Evolutionary conservation across 345 rosid species (phyloP).

Genomic region (Syzygium aromaticum): DNA sequence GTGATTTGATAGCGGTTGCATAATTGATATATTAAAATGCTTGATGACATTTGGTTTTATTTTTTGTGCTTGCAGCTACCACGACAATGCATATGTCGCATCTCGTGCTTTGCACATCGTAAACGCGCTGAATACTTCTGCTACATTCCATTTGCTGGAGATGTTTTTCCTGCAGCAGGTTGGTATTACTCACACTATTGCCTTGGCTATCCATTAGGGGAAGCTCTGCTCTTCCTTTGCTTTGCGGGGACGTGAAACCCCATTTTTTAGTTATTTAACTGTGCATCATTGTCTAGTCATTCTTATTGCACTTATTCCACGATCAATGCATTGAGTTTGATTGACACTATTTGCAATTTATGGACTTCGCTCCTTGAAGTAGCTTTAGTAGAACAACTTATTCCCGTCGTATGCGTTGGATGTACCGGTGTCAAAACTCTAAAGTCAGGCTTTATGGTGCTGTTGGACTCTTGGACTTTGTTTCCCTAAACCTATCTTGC

Average conservation of each 20-base stretch:
- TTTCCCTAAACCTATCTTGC: background rate
- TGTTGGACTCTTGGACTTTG: background rate
- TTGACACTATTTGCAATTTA: background rate
- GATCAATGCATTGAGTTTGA: background rate
- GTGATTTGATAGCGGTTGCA: background rate
- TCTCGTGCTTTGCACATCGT: conserved; percentile 81
- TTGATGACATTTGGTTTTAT: background rate
- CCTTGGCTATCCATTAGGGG: background rate
- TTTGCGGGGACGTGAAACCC: background rate
- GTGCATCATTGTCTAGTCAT: background rate
- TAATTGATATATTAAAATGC: background rate
- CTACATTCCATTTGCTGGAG: conserved; percentile 59
- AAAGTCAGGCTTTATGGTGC: background rate
- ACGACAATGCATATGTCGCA: conserved; percentile 70
- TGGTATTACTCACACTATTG: background rate
- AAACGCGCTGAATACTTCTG: conserved; percentile 32
- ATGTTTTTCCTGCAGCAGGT: conserved; percentile 76
- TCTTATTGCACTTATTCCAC: background rate
- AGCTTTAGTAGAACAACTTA: background rate
- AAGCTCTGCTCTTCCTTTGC: background rate
- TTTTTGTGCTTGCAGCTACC: conserved; percentile 47
- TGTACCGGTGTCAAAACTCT: background rate
- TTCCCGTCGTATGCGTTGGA: background rate
- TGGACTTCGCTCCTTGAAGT: background rate
- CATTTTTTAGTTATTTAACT: background rate